Evolutionary conservation across 2,329 filamentous ascomycete genomes (phyloP).

Genomic region (Trichophyton mentagrophytes): DNA sequence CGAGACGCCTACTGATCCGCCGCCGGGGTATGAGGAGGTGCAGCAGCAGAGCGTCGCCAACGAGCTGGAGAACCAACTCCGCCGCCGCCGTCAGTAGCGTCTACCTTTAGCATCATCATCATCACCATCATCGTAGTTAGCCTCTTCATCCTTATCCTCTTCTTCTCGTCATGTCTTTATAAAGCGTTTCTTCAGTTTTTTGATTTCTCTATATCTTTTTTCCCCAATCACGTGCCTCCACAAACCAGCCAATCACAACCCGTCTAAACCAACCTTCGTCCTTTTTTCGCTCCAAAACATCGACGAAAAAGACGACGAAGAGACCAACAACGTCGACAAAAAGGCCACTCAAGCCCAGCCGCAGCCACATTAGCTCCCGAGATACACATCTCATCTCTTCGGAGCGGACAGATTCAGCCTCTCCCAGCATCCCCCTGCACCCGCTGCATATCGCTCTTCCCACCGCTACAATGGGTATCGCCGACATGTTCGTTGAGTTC

Average conservation of each 20-base stretch:
- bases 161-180: background rate
- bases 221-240: background rate
- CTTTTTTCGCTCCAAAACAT: conserved; percentile 4
- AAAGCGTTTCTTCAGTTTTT: too few species aligned
- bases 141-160: background rate
- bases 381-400: background rate
- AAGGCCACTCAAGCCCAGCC: background rate
- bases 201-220: background rate
- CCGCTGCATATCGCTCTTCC: background rate
- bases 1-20: conserved; percentile 57
- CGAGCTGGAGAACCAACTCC: conserved; percentile 52
- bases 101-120: background rate
- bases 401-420: background rate
- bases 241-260: background rate
- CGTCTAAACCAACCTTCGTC: background rate
- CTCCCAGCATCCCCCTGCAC: background rate
- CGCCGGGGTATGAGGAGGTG: conserved; percentile 82
- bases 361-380: too few species aligned
- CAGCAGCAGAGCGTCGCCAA: conserved; percentile 68
- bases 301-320: background rate
- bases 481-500: conserved; percentile 52
- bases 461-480: conserved; percentile 44
- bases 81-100: conserved; percentile 15
- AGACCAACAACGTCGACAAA: background rate
- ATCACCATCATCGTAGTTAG: background rate